phyloP scores from a whole-genome alignment of 1,284 basidiomycete genomes.

The Lignosus rhinocerotis region DNA sequence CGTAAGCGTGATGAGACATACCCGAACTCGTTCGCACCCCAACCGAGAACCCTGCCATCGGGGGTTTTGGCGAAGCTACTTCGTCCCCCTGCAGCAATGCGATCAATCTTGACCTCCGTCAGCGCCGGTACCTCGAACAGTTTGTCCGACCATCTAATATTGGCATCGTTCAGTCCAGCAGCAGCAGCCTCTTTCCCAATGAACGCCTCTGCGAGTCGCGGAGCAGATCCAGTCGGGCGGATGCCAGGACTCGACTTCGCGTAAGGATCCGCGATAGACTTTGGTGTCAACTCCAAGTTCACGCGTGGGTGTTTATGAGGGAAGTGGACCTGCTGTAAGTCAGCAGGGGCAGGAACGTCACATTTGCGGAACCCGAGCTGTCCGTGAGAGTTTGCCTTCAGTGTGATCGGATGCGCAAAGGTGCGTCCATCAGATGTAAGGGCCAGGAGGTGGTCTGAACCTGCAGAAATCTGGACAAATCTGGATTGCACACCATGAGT shows the following conservation, averaged over 20 bases:
- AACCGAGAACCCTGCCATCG: slow-evolving; percentile 81
- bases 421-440: slow-evolving; percentile 82
- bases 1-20: slow-evolving; percentile 31
- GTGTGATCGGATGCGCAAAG: slow-evolving; percentile 78
- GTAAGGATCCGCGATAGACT: slow-evolving; percentile 53
- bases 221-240: slow-evolving; percentile 26
- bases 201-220: slow-evolving; percentile 6
- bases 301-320: slow-evolving; percentile 26
- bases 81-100: slow-evolving; percentile 75
- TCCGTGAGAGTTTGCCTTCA: slow-evolving; percentile 80
- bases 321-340: slow-evolving; percentile 35
- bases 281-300: slow-evolving; percentile 50
- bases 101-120: slow-evolving; percentile 59
- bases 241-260: slow-evolving; percentile 38
- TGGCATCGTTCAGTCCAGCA: slow-evolving; percentile 43
- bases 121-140: slow-evolving; percentile 84
- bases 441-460: slow-evolving; percentile 83
- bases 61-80: slow-evolving; percentile 74
- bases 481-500: slow-evolving; percentile 37
- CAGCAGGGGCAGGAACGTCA: slow-evolving; percentile 45
- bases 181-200: slow-evolving; percentile 18
- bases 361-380: slow-evolving; percentile 82
- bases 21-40: slow-evolving; percentile 88
- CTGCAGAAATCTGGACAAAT: slow-evolving; percentile 74
- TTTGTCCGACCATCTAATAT: slow-evolving; percentile 70